phyloP scores from a whole-genome alignment of 2,329 filamentous ascomycete genomes.

The Aureobasidium subglaciale region DNA sequence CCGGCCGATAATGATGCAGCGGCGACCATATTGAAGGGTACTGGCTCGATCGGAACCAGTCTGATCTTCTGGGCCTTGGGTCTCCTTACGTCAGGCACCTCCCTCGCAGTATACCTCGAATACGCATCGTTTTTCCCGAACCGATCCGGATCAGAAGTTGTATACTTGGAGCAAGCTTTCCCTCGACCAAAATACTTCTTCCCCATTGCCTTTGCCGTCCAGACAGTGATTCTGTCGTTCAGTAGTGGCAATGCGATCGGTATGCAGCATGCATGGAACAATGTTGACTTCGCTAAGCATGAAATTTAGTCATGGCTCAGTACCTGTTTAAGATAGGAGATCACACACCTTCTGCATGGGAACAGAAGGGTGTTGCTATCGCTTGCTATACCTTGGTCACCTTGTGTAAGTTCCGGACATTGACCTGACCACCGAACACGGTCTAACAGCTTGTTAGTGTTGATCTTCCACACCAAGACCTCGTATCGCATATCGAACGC shows the following conservation, averaged over 20 bases:
- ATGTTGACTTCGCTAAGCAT: constrained; percentile 17
- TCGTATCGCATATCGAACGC: constrained; percentile 51
- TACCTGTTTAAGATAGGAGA: constrained; percentile 56
- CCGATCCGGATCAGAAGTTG: constrained; percentile 58
- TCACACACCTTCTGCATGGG: constrained; percentile 49
- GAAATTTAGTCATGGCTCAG: constrained; percentile 45
- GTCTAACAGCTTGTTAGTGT: constrained; percentile 24
- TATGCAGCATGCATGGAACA: constrained; percentile 20
- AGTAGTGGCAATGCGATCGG: constrained; percentile 58
- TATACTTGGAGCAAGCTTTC: constrained; percentile 62
- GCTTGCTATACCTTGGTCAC: constrained; percentile 55
- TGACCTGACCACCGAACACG: not conserved
- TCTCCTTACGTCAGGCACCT: constrained; percentile 37
- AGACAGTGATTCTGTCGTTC: constrained; percentile 57
- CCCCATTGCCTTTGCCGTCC: constrained; percentile 57
- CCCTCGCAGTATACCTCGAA: constrained; percentile 56
- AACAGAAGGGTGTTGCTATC: constrained; percentile 59
- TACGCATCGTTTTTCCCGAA: constrained; percentile 59
- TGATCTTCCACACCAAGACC: constrained; percentile 50
- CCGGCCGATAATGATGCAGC: constrained; percentile 32
- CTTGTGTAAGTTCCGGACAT: constrained; percentile 37
- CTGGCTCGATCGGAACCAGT: constrained; percentile 55
- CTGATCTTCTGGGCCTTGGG: constrained; percentile 48
- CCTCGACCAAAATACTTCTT: constrained; percentile 58
- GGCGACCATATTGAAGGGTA: constrained; percentile 50